Conservation (phyloP, 2,329 filamentous ascomycete species). For the Diaporthe sp. region DNA sequence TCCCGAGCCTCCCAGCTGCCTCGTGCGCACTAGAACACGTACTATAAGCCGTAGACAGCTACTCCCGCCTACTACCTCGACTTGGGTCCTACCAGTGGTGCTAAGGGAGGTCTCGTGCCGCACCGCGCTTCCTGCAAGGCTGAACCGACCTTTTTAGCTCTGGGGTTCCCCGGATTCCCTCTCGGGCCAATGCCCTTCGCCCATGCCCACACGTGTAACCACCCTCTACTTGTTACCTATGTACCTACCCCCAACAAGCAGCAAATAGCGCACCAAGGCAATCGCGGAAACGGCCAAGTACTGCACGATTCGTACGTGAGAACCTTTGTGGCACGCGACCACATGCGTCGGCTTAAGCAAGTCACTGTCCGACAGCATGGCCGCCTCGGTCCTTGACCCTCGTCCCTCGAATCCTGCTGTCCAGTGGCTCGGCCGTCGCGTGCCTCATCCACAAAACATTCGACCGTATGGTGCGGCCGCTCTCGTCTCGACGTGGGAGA, state of each 20-base stretch:
- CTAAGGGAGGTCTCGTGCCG: constrained; percentile 25
- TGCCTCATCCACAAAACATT: background rate
- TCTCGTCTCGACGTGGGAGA: background rate
- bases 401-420: background rate
- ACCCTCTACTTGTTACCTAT: background rate
- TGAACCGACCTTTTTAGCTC: background rate
- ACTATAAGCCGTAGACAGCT: background rate
- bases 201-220: constrained; percentile 24
- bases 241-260: background rate
- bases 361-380: background rate
- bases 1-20: constrained; percentile 5
- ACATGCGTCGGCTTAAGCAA: background rate
- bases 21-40: constrained; percentile 7
- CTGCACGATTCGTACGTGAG: constrained; percentile 23
- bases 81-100: background rate
- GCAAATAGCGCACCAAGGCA: background rate
- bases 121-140: constrained; percentile 22
- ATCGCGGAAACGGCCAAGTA: constrained; percentile 6
- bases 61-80: no score
- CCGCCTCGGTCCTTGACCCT: background rate
- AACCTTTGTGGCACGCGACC: constrained; percentile 24
- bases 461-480: background rate
- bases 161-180: constrained; percentile 5
- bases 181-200: background rate
- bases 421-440: background rate